Conservation (phyloP, 108 stramenopile genomes). For the Thalassiosira profunda region DNA sequence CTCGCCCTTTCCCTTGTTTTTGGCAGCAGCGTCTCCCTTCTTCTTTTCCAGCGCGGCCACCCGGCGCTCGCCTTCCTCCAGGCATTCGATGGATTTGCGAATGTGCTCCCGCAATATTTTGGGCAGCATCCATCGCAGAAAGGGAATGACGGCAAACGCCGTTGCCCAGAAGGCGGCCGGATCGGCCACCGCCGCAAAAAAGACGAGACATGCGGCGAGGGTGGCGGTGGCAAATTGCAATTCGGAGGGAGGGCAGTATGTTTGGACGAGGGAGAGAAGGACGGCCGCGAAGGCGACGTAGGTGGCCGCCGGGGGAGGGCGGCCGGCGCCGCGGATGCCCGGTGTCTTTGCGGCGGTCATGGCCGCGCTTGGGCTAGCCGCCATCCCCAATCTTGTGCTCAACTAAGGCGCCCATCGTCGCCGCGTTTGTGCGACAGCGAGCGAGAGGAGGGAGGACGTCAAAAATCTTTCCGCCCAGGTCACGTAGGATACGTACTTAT, state of each 20-base stretch:
- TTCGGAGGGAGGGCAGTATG: constrained; percentile 9
- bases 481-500: no score
- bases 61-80: background rate
- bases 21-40: background rate
- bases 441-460: no score
- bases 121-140: background rate
- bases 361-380: no score
- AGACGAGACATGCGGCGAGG: background rate
- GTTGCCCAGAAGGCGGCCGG: background rate
- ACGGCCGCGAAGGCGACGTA: constrained; percentile 4
- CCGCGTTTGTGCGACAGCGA: no score
- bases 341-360: no score
- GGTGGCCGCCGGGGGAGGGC: no score
- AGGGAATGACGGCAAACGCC: constrained; percentile 4
- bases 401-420: no score
- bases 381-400: no score
- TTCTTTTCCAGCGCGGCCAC: background rate
- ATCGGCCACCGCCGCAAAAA: constrained; percentile 6
- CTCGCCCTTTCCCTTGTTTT: background rate
- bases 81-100: constrained; percentile 8
- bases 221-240: background rate
- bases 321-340: no score
- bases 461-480: no score
- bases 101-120: background rate
- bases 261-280: background rate